Percentiles rank a stretch among this genome's conserved stretches.
These are phyloP conservation scores for Solanum clarkiae DNA, from an alignment of 257 asterid genomes.

Conservation along the genomic window DNA sequence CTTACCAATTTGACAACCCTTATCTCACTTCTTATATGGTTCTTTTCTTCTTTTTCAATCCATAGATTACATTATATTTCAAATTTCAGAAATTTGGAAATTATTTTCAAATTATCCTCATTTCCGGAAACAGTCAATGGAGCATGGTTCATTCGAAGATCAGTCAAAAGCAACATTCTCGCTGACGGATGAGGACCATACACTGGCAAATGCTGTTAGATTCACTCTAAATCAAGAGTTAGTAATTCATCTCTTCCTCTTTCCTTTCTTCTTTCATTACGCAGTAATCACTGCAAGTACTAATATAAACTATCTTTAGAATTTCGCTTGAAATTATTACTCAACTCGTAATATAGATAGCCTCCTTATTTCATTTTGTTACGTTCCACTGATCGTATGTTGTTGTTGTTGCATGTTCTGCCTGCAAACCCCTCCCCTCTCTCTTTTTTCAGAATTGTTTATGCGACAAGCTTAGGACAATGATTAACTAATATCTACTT, in stretches of 20 bases:
- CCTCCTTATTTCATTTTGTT: not conserved
- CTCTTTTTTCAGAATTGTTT: not conserved
- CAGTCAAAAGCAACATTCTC: slow-evolving; percentile 64
- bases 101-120: not conserved
- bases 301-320: not conserved
- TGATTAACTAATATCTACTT: not conserved
- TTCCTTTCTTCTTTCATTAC: not conserved
- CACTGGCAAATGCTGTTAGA: slow-evolving; percentile 69
- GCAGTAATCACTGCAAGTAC: not conserved
- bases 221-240: slow-evolving; percentile 75
- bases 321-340: not conserved
- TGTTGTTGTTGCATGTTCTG: not conserved
- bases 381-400: not conserved
- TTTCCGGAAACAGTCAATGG: not conserved
- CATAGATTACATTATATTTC: not conserved
- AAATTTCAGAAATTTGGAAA: not conserved
- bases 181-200: slow-evolving; percentile 69
- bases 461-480: not conserved
- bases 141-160: slow-evolving; percentile 47
- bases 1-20: not conserved
- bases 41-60: too few relatives aligned
- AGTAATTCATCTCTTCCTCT: slow-evolving; percentile 9
- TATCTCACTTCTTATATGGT: not conserved
- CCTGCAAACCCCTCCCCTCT: not conserved
- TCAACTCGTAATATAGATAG: not conserved